Conservation (phyloP, 257 asterid genomes). For the Capsicum baccatum region DNA sequence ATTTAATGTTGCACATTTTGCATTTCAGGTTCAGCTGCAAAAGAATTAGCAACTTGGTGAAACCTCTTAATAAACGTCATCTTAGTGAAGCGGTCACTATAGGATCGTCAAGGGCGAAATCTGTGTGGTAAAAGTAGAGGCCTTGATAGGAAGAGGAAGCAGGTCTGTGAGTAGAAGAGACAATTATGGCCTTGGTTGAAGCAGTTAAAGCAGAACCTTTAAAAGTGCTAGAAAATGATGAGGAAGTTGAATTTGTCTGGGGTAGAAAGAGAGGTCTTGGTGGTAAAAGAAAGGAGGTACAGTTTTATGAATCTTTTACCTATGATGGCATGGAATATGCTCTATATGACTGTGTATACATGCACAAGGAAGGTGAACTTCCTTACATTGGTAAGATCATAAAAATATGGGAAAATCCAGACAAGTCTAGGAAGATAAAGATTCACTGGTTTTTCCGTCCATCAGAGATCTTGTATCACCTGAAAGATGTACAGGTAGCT, state of each 20-base stretch:
- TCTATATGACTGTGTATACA: slow-evolving; percentile 66
- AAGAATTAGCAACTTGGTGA: too few relatives aligned
- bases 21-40: too few relatives aligned
- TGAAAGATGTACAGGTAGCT: slow-evolving; percentile 42
- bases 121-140: background rate
- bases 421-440: slow-evolving; percentile 58
- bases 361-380: slow-evolving; percentile 54
- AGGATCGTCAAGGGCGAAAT: too few relatives aligned
- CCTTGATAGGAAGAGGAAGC: background rate
- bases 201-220: slow-evolving; percentile 11
- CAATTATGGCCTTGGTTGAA: slow-evolving; percentile 26
- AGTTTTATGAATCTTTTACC: slow-evolving; percentile 70
- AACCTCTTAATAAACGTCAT: too few relatives aligned
- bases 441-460: slow-evolving; percentile 90
- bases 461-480: slow-evolving; percentile 58
- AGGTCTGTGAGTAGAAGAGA: slow-evolving; percentile 20
- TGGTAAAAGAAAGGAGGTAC: slow-evolving; percentile 50
- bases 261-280: slow-evolving; percentile 60
- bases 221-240: slow-evolving; percentile 36
- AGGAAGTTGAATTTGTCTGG: slow-evolving; percentile 66
- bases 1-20: background rate
- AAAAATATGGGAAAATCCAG: slow-evolving; percentile 68
- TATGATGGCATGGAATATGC: slow-evolving; percentile 70
- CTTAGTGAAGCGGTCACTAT: too few relatives aligned
- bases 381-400: slow-evolving; percentile 77